These are phyloP conservation scores for Marasmius tenuissimus DNA, from an alignment of 1,284 basidiomycete genomes.

Conservation along the genomic window DNA sequence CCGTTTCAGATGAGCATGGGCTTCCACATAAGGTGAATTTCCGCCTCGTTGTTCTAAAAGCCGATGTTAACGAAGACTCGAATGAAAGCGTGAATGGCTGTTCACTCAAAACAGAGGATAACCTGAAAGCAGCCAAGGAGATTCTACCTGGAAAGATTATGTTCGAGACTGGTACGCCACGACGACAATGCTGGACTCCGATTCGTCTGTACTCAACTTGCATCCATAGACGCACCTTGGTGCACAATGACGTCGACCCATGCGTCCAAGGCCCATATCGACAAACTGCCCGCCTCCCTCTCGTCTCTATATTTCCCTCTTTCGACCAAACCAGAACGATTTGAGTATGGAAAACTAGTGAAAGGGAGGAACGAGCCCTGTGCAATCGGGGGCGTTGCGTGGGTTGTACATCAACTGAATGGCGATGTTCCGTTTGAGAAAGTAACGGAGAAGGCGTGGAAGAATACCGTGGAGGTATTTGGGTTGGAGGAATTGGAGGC, in stretches of 20 bases:
- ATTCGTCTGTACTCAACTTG: slow-evolving; percentile 4
- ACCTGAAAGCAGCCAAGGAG: slow-evolving; percentile 58
- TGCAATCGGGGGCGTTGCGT: slow-evolving; percentile 74
- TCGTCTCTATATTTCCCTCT: slow-evolving; percentile 53
- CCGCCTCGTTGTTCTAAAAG: not conserved
- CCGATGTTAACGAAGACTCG: slow-evolving; percentile 19
- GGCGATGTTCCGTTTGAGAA: slow-evolving; percentile 52
- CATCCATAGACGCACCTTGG: slow-evolving; percentile 75
- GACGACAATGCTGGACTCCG: not conserved
- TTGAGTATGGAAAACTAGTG: slow-evolving; percentile 60
- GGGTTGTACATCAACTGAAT: slow-evolving; percentile 67
- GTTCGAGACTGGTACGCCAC: slow-evolving; percentile 73
- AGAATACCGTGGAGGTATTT: slow-evolving; percentile 71
- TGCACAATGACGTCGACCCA: slow-evolving; percentile 80
- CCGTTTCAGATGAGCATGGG: slow-evolving; percentile 63
- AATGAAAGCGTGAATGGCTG: slow-evolving; percentile 73
- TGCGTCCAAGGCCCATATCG: slow-evolving; percentile 63
- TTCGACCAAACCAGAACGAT: slow-evolving; percentile 68
- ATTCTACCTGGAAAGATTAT: slow-evolving; percentile 70
- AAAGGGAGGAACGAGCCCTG: slow-evolving; percentile 86
- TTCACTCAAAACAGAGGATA: slow-evolving; percentile 79
- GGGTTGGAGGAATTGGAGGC: slow-evolving; percentile 39
- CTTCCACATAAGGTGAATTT: slow-evolving; percentile 57
- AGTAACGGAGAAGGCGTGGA: slow-evolving; percentile 61
- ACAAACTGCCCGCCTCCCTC: slow-evolving; percentile 50